Percentiles rank a stretch among this genome's conserved stretches.
phyloP scores from a whole-genome alignment of 805 yeast species.

The Candida andamanensis region DNA sequence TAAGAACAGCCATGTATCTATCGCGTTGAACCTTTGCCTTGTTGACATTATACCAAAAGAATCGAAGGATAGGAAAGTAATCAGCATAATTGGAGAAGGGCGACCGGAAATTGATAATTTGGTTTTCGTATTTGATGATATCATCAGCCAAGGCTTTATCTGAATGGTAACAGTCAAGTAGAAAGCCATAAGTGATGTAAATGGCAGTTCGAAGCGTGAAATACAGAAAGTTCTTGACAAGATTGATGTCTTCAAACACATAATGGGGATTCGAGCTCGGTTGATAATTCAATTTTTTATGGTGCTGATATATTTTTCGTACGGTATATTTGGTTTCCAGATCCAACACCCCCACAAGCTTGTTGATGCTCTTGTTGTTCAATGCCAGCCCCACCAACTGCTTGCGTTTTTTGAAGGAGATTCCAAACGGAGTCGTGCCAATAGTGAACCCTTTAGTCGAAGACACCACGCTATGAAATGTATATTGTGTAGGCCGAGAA shows the following conservation, averaged over 20 bases:
- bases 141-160: constrained; percentile 42
- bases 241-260: constrained; percentile 28
- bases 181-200: constrained; percentile 47
- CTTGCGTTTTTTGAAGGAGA: constrained; percentile 41
- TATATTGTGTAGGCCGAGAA: constrained; percentile 62
- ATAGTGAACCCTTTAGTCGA: constrained; percentile 53
- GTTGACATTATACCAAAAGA: constrained; percentile 13
- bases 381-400: constrained; percentile 45
- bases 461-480: constrained; percentile 62
- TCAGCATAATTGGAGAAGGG: constrained; percentile 53
- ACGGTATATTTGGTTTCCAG: constrained; percentile 28
- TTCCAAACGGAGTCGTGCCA: constrained; percentile 60
- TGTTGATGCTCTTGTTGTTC: constrained; percentile 30
- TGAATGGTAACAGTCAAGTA: constrained; percentile 36
- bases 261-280: constrained; percentile 17
- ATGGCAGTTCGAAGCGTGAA: constrained; percentile 50
- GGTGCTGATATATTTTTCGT: constrained; percentile 8
- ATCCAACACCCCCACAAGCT: constrained; percentile 31
- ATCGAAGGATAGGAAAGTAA: constrained; percentile 44
- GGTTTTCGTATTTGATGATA: constrained; percentile 51
- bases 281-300: constrained; percentile 12
- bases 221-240: constrained; percentile 41
- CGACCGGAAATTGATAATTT: constrained; percentile 53
- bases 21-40: constrained; percentile 41
- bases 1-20: constrained; percentile 40